Evolutionary conservation across 1,284 basidiomycete species (phyloP), one percentile per base, ranked within the genome.

Genomic region (Stereum hirsutum): DNA sequence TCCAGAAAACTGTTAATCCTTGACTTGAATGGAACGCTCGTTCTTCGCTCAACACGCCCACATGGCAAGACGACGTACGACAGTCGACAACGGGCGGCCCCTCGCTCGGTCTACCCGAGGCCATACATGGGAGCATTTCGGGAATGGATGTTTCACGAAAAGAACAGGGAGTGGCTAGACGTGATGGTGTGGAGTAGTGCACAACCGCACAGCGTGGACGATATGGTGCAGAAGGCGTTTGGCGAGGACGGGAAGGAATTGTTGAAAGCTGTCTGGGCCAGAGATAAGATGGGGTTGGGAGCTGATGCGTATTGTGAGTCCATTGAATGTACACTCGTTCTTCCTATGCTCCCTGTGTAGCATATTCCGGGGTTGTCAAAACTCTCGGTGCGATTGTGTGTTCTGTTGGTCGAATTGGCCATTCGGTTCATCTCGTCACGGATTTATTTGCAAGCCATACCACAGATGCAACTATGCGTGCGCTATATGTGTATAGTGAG

Each of bases 141-240:
- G 6, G 61, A 70, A 2, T 92, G 83, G 54, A 58, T 84, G 4
- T 78, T 85, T 45, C 73, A 78, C 41, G 60, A 66, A 0, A 51
- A 64, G 23, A 83, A 78, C 19, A 62, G 59, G 28, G 51, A 53
- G 15, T 85, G 81, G 77, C 70, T 89, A 23, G 83, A 90, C 47
- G 78, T 82, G 5, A 86, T 92, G 77, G 75, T 93, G 1, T 93
- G 90, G 89, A 88, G 83, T 49, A 87, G 82, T 1, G 89, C 89
- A 1, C 82, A 89, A 56, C 82, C 85, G 0, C 74, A 81, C 44
- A 90, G 80, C 52, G 90, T 93, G 3, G 60, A 67, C 0, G 75
- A 78, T 50, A 87, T 88, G 84, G 79, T 84, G 0, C 56, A 69
- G 24, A 67, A 64, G 41, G 70, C 69, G 46, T 87, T 83, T 57